These are phyloP conservation scores for Gonium pectorale DNA, from an alignment of 139 green algal genomes.

Conservation along the genomic window DNA sequence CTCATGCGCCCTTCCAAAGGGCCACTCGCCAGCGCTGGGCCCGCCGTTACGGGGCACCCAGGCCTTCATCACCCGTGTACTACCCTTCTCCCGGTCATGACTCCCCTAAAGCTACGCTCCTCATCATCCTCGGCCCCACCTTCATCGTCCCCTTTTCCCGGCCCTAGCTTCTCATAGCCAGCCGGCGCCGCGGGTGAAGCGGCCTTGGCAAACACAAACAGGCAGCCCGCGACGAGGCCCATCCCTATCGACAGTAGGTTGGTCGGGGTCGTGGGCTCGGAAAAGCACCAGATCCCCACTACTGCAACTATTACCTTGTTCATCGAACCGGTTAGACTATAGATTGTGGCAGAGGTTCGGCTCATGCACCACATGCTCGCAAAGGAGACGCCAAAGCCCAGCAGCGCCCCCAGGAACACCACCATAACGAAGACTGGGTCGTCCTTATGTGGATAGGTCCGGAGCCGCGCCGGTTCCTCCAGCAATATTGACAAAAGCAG, in stretches of 20 bases:
- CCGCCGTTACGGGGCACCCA: too few relatives aligned
- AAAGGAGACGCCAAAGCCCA: conserved; percentile 62
- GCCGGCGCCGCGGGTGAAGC: not conserved
- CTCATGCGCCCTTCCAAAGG: too few relatives aligned
- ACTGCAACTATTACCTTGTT: conserved; percentile 61
- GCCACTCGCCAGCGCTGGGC: too few relatives aligned
- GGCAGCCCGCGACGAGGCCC: conserved; percentile 52
- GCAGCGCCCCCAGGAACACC: conserved; percentile 48
- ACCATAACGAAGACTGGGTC: conserved; percentile 47
- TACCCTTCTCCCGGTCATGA: too few relatives aligned
- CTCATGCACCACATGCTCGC: conserved; percentile 65
- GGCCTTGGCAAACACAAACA: conserved; percentile 62
- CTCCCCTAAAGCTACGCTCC: too few relatives aligned
- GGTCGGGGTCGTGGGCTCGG: conserved; percentile 25
- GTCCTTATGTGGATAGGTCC: conserved; percentile 10
- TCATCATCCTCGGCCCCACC: too few relatives aligned
- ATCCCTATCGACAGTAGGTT: conserved; percentile 54
- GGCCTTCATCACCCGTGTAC: too few relatives aligned
- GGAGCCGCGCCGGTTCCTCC: conserved; percentile 66
- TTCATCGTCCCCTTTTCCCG: too few relatives aligned
- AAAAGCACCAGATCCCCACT: conserved; percentile 51
- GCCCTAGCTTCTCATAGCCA: too few relatives aligned
- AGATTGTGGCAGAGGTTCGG: conserved; percentile 60
- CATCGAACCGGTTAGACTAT: conserved; percentile 53
- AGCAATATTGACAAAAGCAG: conserved; percentile 69